Evolutionary conservation across 2,329 filamentous ascomycete species (phyloP).

Genomic region (Botryotinia calthae): DNA sequence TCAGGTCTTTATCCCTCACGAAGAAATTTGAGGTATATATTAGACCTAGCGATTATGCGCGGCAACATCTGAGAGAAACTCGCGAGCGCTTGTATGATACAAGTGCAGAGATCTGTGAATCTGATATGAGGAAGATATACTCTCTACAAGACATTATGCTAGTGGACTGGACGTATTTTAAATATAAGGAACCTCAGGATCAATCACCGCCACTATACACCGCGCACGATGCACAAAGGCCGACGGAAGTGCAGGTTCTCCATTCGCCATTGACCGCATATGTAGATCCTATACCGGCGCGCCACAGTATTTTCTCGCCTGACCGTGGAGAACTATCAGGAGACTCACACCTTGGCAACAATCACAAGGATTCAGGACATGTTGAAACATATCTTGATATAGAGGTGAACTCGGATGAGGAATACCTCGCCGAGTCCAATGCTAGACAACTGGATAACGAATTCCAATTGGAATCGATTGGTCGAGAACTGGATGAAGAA

Average conservation of each 20-base stretch:
- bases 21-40: conserved; percentile 4
- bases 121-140: conserved; percentile 1
- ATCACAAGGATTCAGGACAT: background rate
- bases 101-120: background rate
- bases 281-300: background rate
- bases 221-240: background rate
- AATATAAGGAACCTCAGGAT: background rate
- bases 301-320: background rate
- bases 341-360: background rate
- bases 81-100: background rate
- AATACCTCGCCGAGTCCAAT: background rate
- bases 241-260: conserved; percentile 5
- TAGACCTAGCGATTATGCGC: conserved; percentile 3
- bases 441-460: background rate
- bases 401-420: conserved; percentile 8
- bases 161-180: background rate
- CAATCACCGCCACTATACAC: background rate
- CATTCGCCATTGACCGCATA: background rate
- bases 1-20: background rate
- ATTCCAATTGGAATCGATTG: background rate
- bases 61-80: background rate
- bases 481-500: background rate
- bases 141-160: background rate
- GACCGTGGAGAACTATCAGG: background rate
- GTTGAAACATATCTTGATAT: background rate